Percentiles rank a stretch among this genome's conserved stretches.
Conservation (phyloP, 2,329 filamentous ascomycete genomes). For the Cryphonectria radicalis region DNA sequence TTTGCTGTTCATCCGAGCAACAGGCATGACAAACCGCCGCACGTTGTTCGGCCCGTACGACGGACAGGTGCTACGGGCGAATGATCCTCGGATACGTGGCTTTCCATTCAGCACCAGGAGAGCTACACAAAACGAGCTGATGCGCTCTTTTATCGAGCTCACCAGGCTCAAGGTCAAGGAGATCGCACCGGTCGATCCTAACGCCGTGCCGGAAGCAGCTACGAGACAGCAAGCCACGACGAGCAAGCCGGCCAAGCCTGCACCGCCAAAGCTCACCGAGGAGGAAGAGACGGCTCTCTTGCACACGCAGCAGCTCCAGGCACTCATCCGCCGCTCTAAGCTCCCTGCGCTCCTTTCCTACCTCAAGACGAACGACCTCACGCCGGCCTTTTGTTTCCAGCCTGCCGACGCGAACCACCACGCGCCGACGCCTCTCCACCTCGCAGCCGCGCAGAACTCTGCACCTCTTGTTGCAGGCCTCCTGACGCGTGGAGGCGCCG, state of each 20-base stretch:
- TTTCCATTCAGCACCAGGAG: constrained; percentile 94
- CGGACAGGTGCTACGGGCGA: constrained; percentile 77
- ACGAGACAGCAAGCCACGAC: constrained; percentile 42
- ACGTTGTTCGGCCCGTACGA: constrained; percentile 93
- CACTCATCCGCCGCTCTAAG: constrained; percentile 86
- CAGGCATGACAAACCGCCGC: constrained; percentile 81
- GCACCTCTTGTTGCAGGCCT: constrained; percentile 78
- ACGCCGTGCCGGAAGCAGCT: constrained; percentile 41
- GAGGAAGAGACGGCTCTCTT: constrained; percentile 82
- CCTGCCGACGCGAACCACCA: constrained; percentile 76
- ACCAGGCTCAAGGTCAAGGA: constrained; percentile 86
- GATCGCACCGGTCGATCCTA: constrained; percentile 67
- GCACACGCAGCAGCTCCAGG: constrained; percentile 88
- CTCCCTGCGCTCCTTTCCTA: constrained; percentile 86
- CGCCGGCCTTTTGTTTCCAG: constrained; percentile 74
- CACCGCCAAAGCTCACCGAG: constrained; percentile 71
- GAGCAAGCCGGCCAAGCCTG: constrained; percentile 52
- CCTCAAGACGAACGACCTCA: constrained; percentile 73
- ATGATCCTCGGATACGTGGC: constrained; percentile 79
- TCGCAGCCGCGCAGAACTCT: constrained; percentile 81
- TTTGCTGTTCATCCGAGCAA: constrained; percentile 86
- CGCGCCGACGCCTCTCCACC: constrained; percentile 80
- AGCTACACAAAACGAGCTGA: constrained; percentile 91
- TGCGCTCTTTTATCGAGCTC: constrained; percentile 92
- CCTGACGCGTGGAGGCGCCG: constrained; percentile 72